Conservation (phyloP, 2,329 filamentous ascomycete genomes). For the Beauveria sp. region DNA sequence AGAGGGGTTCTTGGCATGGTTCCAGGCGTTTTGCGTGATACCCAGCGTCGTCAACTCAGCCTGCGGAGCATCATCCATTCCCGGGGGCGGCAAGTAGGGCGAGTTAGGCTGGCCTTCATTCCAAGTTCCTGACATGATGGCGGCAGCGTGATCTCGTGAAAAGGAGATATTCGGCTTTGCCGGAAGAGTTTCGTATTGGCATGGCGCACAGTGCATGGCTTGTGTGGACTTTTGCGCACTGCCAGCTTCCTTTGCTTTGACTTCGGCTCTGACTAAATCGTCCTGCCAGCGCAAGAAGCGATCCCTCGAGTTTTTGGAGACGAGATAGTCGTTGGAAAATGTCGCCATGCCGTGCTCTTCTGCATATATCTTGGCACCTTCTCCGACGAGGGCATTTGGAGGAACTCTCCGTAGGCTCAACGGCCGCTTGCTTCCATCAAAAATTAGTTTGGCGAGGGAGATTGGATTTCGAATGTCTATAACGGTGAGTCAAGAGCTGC, state of each 20-base stretch:
- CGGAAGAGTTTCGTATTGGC: slow-evolving; percentile 27
- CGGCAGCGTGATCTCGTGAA: slow-evolving; percentile 42
- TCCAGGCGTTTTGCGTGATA: slow-evolving; percentile 5
- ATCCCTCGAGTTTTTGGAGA: slow-evolving; percentile 73
- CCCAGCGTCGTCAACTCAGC: background rate
- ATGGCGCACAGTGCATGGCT: slow-evolving; percentile 19
- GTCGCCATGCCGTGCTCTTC: slow-evolving; percentile 67
- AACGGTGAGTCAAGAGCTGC: slow-evolving; percentile 14
- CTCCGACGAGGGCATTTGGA: slow-evolving; percentile 81
- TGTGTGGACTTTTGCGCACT: slow-evolving; percentile 12
- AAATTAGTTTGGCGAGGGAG: slow-evolving; percentile 72
- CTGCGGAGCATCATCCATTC: slow-evolving; percentile 4
- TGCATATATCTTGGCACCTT: slow-evolving; percentile 83
- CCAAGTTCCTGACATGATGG: slow-evolving; percentile 50
- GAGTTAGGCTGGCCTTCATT: slow-evolving; percentile 58
- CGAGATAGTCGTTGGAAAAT: slow-evolving; percentile 65
- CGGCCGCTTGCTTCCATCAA: slow-evolving; percentile 67
- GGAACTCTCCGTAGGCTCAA: slow-evolving; percentile 84
- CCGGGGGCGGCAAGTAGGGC: slow-evolving; percentile 25
- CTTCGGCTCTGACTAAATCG: slow-evolving; percentile 60
- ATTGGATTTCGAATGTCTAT: slow-evolving; percentile 90
- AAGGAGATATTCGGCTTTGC: slow-evolving; percentile 19
- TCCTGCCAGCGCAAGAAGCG: slow-evolving; percentile 73
- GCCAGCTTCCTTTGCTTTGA: slow-evolving; percentile 27
- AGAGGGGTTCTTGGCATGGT: slow-evolving; percentile 2